These are phyloP conservation scores for Apiospora malaysiana DNA, from an alignment of 2,329 filamentous ascomycete genomes.

Conservation along the genomic window DNA sequence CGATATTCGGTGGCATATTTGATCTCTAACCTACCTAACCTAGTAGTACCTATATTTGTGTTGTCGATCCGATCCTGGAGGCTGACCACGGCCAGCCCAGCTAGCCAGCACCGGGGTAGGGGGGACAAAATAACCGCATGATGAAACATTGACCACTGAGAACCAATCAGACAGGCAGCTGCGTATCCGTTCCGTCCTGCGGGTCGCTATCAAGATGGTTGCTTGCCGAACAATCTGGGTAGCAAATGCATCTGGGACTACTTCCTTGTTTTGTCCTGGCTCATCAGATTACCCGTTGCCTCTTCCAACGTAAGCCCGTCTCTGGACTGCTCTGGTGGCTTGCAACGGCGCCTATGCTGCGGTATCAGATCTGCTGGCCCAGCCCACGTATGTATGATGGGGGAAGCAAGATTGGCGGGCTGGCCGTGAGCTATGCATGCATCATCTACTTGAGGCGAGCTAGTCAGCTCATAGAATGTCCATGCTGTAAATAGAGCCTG, in stretches of 20 bases:
- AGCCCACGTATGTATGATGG: slow-evolving; percentile 15
- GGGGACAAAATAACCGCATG: not conserved
- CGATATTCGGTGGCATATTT: not conserved
- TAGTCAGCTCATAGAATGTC: slow-evolving; percentile 14
- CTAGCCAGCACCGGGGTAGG: slow-evolving; percentile 1
- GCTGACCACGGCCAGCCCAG: not conserved
- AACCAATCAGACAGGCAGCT: not conserved
- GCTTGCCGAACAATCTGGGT: slow-evolving; percentile 1
- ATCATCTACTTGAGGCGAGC: slow-evolving; percentile 21
- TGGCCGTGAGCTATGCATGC: slow-evolving; percentile 9
- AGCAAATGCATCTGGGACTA: slow-evolving; percentile 3
- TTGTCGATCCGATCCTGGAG: slow-evolving; percentile 13
- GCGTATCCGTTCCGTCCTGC: not conserved
- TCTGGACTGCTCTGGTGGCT: not conserved
- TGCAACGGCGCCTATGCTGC: slow-evolving; percentile 16
- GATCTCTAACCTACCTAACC: no score
- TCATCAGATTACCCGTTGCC: slow-evolving; percentile 3
- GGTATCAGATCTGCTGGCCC: slow-evolving; percentile 13
- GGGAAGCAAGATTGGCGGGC: slow-evolving; percentile 14
- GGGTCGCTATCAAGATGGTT: slow-evolving; percentile 7
- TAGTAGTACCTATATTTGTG: not conserved
- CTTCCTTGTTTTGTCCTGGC: slow-evolving; percentile 14
- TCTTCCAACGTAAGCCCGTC: not conserved
- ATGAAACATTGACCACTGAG: slow-evolving; percentile 4
- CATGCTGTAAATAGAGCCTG: slow-evolving; percentile 10